Base-by-base conservation (phyloP, 257 asterid genomes). In the Solanum gandarillasii region DNA sequence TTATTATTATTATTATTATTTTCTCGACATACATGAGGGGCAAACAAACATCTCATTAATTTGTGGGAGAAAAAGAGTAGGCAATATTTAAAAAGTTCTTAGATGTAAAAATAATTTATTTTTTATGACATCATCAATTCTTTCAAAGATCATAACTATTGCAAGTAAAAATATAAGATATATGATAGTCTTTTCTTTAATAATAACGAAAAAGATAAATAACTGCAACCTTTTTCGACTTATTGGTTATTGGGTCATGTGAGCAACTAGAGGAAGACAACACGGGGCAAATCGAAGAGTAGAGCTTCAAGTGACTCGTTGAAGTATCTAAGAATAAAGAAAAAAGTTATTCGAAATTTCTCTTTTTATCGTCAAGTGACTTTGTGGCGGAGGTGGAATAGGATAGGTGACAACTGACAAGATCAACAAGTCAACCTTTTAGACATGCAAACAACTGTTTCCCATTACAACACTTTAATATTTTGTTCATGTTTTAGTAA, bases 391-490 rank as follows among this genome's bases (percentile, higher is more conserved):
- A 9, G 36, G 90, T 89, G 92, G 23, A 16, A 16, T 52, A 18
- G 9, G 1, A 46, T 46, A 12, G 90, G 70, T 83, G 52, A 43
- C 52, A 43, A 12, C 16, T 86, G 88, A 88, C 89, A 86, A 86
- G 58, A 34, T 87, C 90, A 68, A 78, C 29, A 88, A 92, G 94
- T 92, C 94, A 92, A 92, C 93, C 91, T 29, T 43, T 70, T 70
- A 39, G 83, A 68, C 70, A 85, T 70, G 82, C 48, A 70, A 23
- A 86, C 87, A 65, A 84, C 87, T 65, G 78, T 65, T 84, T 84
- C 79, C 87, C 79, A 84, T 84, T 10, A 65, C 35, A 84, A 70
- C 29, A 65, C 16, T 27, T 76, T 38, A 12, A 10, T 5, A 8
- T 35, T 5, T 74, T 75, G 1, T 23, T 23, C 5, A 3, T 5